Evolutionary conservation across 2,329 filamentous ascomycete genomes (phyloP).

Genomic region (Claviceps sp.): DNA sequence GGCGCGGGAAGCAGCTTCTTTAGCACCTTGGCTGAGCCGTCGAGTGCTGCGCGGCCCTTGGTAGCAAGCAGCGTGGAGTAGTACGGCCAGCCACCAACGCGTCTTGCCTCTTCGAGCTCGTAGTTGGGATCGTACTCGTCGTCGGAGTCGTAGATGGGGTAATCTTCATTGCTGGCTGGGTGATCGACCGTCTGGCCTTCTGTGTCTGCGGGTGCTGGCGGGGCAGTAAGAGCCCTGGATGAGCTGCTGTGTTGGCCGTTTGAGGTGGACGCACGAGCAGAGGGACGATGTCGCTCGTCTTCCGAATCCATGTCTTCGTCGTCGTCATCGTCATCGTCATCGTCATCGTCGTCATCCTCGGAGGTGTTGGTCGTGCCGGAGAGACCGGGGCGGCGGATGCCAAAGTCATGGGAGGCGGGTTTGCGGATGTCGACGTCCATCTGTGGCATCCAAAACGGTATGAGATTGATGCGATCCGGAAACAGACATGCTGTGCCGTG

Average conservation of each 20-base stretch:
- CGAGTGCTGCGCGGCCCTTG: conserved; percentile 29
- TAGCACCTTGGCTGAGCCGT: conserved; percentile 29
- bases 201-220: conserved; percentile 38
- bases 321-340: conserved; percentile 46
- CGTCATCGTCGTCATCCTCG: conserved; percentile 22
- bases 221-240: conserved; percentile 27
- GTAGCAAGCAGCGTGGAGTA: conserved; percentile 43
- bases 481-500: conserved; percentile 85
- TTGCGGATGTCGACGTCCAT: conserved; percentile 98
- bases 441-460: conserved; percentile 96
- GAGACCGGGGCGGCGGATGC: conserved; percentile 68
- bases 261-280: conserved; percentile 5
- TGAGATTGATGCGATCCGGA: conserved; percentile 71
- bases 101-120: conserved; percentile 62
- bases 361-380: conserved; percentile 68
- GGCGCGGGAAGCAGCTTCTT: conserved; percentile 43
- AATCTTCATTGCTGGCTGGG: conserved; percentile 51
- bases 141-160: conserved; percentile 75
- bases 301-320: conserved; percentile 60
- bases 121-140: conserved; percentile 68
- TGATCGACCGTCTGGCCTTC: conserved; percentile 69
- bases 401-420: conserved; percentile 75
- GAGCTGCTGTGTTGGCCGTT: conserved; percentile 26
- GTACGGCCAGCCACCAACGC: conserved; percentile 66
- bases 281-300: conserved; percentile 35